Conservation (phyloP, 306 rosid species). For the Macrotyloma uniflorum region DNA sequence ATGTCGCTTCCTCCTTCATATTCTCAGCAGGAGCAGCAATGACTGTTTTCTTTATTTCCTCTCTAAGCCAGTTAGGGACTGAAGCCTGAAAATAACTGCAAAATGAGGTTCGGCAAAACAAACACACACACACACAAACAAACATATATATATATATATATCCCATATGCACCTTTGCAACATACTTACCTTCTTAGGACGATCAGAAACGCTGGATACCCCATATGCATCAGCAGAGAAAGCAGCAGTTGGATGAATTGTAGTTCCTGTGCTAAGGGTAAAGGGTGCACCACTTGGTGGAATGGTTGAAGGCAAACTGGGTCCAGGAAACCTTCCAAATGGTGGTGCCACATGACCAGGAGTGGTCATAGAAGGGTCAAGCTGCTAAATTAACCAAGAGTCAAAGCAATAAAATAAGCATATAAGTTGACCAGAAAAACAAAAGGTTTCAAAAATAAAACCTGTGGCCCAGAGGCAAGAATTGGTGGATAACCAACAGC, state of each 20-base stretch:
- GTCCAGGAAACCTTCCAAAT: constrained; percentile 85
- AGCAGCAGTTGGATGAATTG: constrained; percentile 62
- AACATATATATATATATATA: constrained; percentile 10
- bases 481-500: constrained; percentile 69
- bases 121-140: neutral
- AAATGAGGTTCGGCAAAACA: constrained; percentile 31
- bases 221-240: constrained; percentile 85
- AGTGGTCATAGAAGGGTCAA: constrained; percentile 65
- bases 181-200: constrained; percentile 85
- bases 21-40: constrained; percentile 73
- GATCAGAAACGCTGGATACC: constrained; percentile 75
- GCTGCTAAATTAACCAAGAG: constrained; percentile 62
- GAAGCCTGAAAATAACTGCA: constrained; percentile 66
- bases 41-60: constrained; percentile 90
- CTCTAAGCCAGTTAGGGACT: constrained; percentile 97
- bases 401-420: constrained; percentile 32
- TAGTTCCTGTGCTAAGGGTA: constrained; percentile 59
- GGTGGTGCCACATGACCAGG: constrained; percentile 70
- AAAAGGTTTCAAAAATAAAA: constrained; percentile 42
- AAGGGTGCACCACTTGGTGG: constrained; percentile 66
- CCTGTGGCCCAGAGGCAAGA: constrained; percentile 85
- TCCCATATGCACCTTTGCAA: constrained; percentile 26
- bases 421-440: constrained; percentile 6
- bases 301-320: constrained; percentile 65
- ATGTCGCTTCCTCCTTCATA: constrained; percentile 62